Evolutionary conservation across 2,329 filamentous ascomycete species (phyloP), one percentile per base, ranked within the genome.

Genomic region (Drechslerella dactyloides): DNA sequence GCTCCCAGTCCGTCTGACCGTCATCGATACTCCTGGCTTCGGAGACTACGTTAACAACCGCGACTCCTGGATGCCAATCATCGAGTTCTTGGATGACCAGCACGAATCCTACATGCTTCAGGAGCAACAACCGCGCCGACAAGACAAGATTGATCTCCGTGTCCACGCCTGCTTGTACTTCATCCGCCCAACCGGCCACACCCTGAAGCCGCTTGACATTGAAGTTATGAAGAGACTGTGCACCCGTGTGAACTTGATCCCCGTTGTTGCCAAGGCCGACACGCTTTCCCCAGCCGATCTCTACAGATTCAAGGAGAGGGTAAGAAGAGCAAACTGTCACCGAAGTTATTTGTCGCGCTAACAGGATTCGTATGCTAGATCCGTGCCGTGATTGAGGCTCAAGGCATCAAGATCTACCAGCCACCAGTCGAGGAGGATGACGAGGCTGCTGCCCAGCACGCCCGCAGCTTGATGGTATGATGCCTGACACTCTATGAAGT

Each of bases 1-100:
- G 58, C 35, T 55, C 77, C 60, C 79, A 97, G 94, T 99, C 80
- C 94, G 94, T 80, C 84, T 99, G 79, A 99, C 94, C 75, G 94
- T 99, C 79, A 99, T 99, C 80, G 94, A 99, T 81, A 99, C 94
- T 75, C 94, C 94, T 78, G 94, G 94, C 77, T 99, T 99, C 80
- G 94, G 94, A 82, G 94, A 99, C 86, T 99, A 99, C 80, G 94
- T 99, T 81, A 99, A 99, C 89, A 99, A 99, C 87, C 90, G 93
- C 80, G 94, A 99, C 82, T 97, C 94, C 74, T 99, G 94, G 94
- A 96, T 96, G 86, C 94, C 94, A 80, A 97, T 99, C 80, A 97
- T 99, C 82, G 94, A 99, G 83, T 99, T 99, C 85, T 86, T 99
- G 78, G 94, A 99, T 83, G 94, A 99, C 83, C 94, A 99, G 86